Evolutionary conservation across 257 asterid genomes (phyloP).

Genomic region (Solanum piurae): DNA sequence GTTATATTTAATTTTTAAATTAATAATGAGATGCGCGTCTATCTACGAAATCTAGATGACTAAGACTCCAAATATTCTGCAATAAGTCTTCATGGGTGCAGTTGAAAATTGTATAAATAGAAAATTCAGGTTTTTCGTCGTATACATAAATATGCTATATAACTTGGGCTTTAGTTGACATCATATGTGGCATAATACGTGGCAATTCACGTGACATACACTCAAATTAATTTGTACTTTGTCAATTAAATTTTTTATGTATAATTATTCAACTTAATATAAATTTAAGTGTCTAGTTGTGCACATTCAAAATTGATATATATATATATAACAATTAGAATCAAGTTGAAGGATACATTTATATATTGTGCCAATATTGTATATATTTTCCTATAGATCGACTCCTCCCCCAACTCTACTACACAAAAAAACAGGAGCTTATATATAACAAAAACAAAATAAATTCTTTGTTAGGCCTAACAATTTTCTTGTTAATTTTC

Average conservation of each 20-base stretch:
- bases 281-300: neutral
- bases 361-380: neutral
- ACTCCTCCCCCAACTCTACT: neutral
- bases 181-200: too few species aligned
- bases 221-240: neutral
- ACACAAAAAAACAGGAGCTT: neutral
- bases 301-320: neutral
- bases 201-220: neutral
- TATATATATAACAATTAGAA: too few species aligned
- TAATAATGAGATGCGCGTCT: neutral
- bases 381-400: neutral
- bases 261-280: too few species aligned
- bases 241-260: rapidly evolving
- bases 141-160: too few species aligned
- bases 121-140: neutral
- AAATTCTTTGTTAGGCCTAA: neutral
- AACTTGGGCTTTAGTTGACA: neutral
- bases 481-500: neutral
- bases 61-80: neutral
- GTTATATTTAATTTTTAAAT: neutral
- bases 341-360: neutral
- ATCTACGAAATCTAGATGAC: neutral
- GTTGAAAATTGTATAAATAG: neutral
- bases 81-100: too few species aligned
- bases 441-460: neutral